Percentiles rank a stretch among this genome's conserved stretches.
Evolutionary conservation across 108 stramenopile species (phyloP).

Genomic region (Nitzschia inconspicua): DNA sequence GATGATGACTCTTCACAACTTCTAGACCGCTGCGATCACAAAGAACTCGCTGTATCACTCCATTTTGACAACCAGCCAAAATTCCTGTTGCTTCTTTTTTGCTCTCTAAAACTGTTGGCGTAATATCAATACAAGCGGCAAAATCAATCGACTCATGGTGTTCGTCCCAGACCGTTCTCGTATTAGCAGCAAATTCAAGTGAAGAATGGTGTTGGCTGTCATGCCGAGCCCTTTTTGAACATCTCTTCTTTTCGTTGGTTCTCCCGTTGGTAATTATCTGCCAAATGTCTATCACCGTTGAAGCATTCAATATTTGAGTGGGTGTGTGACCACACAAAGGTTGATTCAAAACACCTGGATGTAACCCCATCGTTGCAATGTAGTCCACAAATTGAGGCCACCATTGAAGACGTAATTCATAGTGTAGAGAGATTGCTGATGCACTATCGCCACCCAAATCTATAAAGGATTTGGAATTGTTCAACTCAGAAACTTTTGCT

Average conservation of each 20-base stretch:
- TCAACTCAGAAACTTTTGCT: conserved; percentile 1
- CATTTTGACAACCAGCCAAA: too few relatives aligned
- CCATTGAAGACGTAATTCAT: too few relatives aligned
- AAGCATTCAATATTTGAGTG: too few relatives aligned
- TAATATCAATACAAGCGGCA: too few relatives aligned
- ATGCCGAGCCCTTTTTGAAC: conserved; percentile 2
- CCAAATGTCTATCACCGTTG: not conserved
- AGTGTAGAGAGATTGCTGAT: conserved; percentile 24
- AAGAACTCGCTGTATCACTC: too few relatives aligned
- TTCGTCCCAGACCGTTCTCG: not conserved
- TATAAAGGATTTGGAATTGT: conserved; percentile 29
- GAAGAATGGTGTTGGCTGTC: not conserved
- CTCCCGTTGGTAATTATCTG: not conserved
- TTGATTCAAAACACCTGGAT: conserved; percentile 1
- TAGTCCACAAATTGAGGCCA: conserved; percentile 28
- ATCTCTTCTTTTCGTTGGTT: not conserved
- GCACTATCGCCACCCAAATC: conserved; percentile 51
- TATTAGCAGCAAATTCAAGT: not conserved
- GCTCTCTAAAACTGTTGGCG: too few relatives aligned
- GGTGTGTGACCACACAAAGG: conserved; percentile 19
- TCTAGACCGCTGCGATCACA: too few relatives aligned
- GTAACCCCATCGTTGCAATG: not conserved
- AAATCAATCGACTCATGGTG: too few relatives aligned
- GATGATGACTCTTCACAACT: too few relatives aligned
- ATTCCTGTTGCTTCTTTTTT: too few relatives aligned